Evolutionary conservation across 2,329 filamentous ascomycete genomes (phyloP), one percentile per base, ranked within the genome.

Genomic region (Colletotrichum tropicale): DNA sequence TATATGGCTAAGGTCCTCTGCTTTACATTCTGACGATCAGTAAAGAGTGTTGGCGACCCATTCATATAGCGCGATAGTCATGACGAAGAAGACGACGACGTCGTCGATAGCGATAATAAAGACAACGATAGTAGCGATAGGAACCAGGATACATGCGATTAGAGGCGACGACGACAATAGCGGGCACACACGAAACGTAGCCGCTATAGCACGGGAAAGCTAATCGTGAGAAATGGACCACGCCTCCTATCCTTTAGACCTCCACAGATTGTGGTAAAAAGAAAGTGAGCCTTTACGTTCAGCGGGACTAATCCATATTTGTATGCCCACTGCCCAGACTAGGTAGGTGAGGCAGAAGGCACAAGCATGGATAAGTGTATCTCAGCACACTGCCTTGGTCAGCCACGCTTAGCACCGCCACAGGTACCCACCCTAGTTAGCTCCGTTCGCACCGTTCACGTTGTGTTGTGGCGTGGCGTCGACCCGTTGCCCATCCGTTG

Each of bases 401-500:
- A 43, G 38, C 38, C 18, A 10, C 38, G 9, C 18, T 5, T 12
- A 18, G 38, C 65, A 64, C 65, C 38, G 70, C 66, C 66, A 62
- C 66, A 62, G 4, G 18, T n/a, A 69, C 38, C 36, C 64, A 69
- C 38, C 36, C 64, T 12, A 8, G 18, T 26, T 21, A 28, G 8
- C 7, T 55, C n/a, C 9, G 48, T 52, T 28, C 21, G 8, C 28
- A 10, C 24, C 26, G n/a, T n/a, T n/a, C n/a, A n/a, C n/a, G n/a
- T 48, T 21, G 43, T 16, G 43, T 30, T 36, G 62, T 67, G 68
- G 72, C 32, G 62, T 67, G 68, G 72, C 32, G 55, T 56, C 15
- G 58, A 13, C 34, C 26, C 34, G 69, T 75, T 75, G 73, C 69
- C 32, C 36, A 32, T 24, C 38, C 38, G 73, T 75, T 75, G 73